Conservation (phyloP, 768 basidiomycete genomes). For the Boletus vinaceobasis region DNA sequence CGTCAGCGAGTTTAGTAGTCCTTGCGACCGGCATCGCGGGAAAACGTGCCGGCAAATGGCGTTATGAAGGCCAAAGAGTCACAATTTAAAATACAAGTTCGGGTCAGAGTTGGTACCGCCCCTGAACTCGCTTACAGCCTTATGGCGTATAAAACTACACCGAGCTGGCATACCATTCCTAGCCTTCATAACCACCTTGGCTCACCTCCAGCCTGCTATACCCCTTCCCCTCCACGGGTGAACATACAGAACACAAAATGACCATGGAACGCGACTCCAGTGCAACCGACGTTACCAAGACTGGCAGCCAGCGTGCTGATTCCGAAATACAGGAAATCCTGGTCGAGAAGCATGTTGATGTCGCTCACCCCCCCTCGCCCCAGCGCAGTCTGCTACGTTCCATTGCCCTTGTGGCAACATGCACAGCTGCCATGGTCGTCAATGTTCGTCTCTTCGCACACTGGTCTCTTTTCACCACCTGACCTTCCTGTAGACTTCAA, state of each 20-base stretch:
- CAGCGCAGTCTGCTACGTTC: constrained; percentile 25
- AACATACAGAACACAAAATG: too few species aligned
- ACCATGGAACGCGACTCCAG: constrained; percentile 7
- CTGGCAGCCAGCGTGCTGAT: constrained; percentile 14
- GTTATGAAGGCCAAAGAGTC: too few species aligned
- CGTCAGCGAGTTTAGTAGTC: constrained; percentile 22
- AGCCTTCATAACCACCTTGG: not conserved
- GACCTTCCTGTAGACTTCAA: constrained; percentile 26
- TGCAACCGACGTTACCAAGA: constrained; percentile 8
- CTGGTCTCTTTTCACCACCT: not conserved
- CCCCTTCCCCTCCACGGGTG: not conserved
- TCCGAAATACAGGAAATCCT: constrained; percentile 4
- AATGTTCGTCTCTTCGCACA: constrained; percentile 26
- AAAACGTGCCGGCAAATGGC: not conserved
- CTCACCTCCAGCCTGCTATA: not conserved
- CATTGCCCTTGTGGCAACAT: constrained; percentile 34
- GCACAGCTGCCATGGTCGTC: constrained; percentile 39
- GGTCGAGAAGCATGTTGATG: constrained; percentile 1
- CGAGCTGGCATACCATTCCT: too few species aligned
- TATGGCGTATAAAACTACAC: too few species aligned
- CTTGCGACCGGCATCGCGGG: constrained; percentile 3
- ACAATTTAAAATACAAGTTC: too few species aligned
- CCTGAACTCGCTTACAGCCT: too few species aligned
- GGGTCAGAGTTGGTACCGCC: not conserved
- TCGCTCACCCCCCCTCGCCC: not conserved